Base-by-base conservation (phyloP, 108 stramenopile species). In the Stephanodiscus minutulus region DNA sequence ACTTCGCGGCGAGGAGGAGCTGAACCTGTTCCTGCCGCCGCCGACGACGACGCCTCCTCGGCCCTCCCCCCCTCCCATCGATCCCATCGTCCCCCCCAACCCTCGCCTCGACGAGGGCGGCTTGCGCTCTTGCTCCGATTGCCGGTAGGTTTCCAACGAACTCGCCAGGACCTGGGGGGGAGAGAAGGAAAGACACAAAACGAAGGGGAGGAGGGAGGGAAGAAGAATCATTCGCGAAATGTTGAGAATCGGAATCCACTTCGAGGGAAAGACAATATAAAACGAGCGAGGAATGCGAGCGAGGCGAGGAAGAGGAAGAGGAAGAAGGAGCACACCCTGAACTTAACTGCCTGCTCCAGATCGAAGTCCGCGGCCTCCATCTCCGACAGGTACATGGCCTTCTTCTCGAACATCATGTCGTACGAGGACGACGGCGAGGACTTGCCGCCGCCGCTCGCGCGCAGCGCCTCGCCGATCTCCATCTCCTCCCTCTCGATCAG, bases 301-400 rank as follows among this genome's bases (percentile, higher is more conserved):
- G 31, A 33, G 5, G 5, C 31, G 31, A 29, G 28, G 7, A 1
- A 25, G 5, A 27, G 11, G 43, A 3, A 44, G 0, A 44, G 15
- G 13, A 15, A 3, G 43, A 15, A 13, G 15, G 15, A 13, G 17
- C 48, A 35, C 61, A 27, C 24, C 7, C 21, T 15, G 50, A 17
- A 17, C 29, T 62, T n/a, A 68, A 75, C 52, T 63, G 88, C 87
- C 58, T 94, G 92, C 63, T 94, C 92, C 64, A 94, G 52, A 50
- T 94, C 90, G 68, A 91, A 90, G 56, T 94, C 86, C 2, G 87
- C 88, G 8, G 87, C 87, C 29, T 91, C 92, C 64, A 88, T 72
- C 54, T 91, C 92, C 3, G 87, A 88, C 31, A 88, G 57, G n/a
- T 79, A 80, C 64, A 89, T 63, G 10, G 88, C 92, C 52, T 83